These are phyloP conservation scores for Ogataea hybrid DNA, from an alignment of 1,139 yeast genomes.

Conservation along the genomic window DNA sequence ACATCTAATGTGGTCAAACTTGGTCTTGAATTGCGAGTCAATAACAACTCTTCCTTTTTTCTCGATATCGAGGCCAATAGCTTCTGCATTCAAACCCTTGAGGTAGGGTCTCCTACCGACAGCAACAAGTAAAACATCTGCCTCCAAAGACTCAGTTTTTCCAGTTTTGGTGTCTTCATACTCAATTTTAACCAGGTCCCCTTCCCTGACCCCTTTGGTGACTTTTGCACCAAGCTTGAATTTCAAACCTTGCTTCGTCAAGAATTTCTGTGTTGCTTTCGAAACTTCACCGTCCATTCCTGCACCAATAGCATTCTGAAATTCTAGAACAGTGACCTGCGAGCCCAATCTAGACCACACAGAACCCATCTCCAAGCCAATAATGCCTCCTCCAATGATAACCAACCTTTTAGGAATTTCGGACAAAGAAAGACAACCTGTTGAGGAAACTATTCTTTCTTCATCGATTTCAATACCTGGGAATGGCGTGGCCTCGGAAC, in stretches of 20 bases:
- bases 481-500: slow-evolving; percentile 98
- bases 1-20: slow-evolving; percentile 89
- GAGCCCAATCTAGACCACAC: slow-evolving; percentile 96
- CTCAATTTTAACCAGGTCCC: slow-evolving; percentile 82
- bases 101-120: slow-evolving; percentile 99
- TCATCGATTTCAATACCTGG: slow-evolving; percentile 97
- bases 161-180: slow-evolving; percentile 90
- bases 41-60: slow-evolving; percentile 90
- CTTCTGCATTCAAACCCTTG: slow-evolving; percentile 84
- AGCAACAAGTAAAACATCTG: slow-evolving; percentile 94
- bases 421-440: slow-evolving; percentile 82
- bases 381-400: slow-evolving; percentile 99
- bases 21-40: slow-evolving; percentile 91
- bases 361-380: slow-evolving; percentile 99
- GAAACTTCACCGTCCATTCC: slow-evolving; percentile 98
- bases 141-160: slow-evolving; percentile 72
- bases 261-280: slow-evolving; percentile 81
- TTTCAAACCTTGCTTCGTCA: slow-evolving; percentile 92
- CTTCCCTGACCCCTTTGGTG: slow-evolving; percentile 78
- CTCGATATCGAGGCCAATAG: slow-evolving; percentile 85
- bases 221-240: slow-evolving; percentile 95
- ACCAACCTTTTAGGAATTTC: slow-evolving; percentile 91
- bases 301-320: slow-evolving; percentile 79
- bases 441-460: slow-evolving; percentile 94
- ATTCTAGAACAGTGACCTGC: slow-evolving; percentile 93